Evolutionary conservation across 1,284 basidiomycete species (phyloP).

Genomic region (Sphagnurus paluster): DNA sequence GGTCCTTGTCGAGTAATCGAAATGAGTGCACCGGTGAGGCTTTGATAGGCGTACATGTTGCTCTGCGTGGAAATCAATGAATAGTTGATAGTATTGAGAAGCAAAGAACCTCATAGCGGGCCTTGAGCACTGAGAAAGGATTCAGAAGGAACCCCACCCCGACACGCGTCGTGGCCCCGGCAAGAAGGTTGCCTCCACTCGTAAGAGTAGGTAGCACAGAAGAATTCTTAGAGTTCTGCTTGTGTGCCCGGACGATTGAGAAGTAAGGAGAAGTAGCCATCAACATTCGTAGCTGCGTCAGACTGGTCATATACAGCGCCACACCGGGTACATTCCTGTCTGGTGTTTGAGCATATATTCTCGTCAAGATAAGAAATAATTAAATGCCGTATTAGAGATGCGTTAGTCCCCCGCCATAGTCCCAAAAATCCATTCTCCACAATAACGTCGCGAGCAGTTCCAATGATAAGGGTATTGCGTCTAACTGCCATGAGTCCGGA

Average conservation of each 20-base stretch:
- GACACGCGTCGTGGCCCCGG: slow-evolving; percentile 86
- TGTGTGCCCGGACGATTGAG: slow-evolving; percentile 34
- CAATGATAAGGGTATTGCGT: slow-evolving; percentile 45
- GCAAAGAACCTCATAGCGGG: slow-evolving; percentile 82
- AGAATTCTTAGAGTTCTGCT: slow-evolving; percentile 27
- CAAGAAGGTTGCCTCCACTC: slow-evolving; percentile 82
- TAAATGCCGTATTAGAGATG: slow-evolving; percentile 73
- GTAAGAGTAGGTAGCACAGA: slow-evolving; percentile 80
- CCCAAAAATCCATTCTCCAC: slow-evolving; percentile 62
- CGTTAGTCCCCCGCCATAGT: slow-evolving; percentile 85
- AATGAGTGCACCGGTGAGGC: slow-evolving; percentile 59
- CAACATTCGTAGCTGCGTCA: slow-evolving; percentile 74
- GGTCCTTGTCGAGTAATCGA: slow-evolving; percentile 74
- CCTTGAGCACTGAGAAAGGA: slow-evolving; percentile 94
- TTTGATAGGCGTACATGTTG: slow-evolving; percentile 75
- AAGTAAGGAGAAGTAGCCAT: slow-evolving; percentile 73
- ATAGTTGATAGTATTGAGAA: background rate
- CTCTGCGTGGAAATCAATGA: slow-evolving; percentile 48
- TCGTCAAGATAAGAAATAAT: background rate
- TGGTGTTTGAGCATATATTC: background rate
- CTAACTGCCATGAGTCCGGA: slow-evolving; percentile 10
- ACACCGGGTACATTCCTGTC: slow-evolving; percentile 90
- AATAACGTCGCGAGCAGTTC: slow-evolving; percentile 60
- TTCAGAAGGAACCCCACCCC: slow-evolving; percentile 88
- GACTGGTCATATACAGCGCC: slow-evolving; percentile 87